phyloP scores from a whole-genome alignment of 176 grass and related monocot species.

The Aegilops speltoides region DNA sequence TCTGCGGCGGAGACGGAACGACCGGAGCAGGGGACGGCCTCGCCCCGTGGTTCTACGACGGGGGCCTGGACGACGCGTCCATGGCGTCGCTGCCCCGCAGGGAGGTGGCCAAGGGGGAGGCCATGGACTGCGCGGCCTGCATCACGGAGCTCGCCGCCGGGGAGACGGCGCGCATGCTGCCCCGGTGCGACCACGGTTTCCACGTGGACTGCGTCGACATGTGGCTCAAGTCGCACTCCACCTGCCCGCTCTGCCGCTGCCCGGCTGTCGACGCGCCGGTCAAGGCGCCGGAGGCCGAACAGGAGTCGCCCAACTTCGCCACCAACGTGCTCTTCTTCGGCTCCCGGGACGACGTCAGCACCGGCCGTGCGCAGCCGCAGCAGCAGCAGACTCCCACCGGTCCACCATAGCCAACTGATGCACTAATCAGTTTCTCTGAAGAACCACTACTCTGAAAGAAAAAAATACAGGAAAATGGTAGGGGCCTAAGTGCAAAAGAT shows the following conservation, averaged over 20 bases:
- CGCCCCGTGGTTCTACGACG: constrained; percentile 34
- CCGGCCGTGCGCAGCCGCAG: constrained; percentile 19
- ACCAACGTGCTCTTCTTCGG: constrained; percentile 84
- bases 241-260: constrained; percentile 83
- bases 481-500: too few species aligned
- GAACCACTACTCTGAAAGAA: too few species aligned
- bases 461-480: too few species aligned
- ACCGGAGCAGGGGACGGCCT: not conserved
- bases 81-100: constrained; percentile 46
- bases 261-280: constrained; percentile 54
- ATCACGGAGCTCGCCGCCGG: constrained; percentile 61
- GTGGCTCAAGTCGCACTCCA: constrained; percentile 81
- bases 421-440: too few species aligned
- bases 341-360: constrained; percentile 70
- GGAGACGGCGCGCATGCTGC: constrained; percentile 68
- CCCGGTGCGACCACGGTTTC: constrained; percentile 71
- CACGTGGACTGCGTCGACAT: constrained; percentile 83
- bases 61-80: constrained; percentile 57
- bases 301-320: constrained; percentile 58
- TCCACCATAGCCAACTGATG: too few species aligned
- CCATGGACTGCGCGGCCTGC: constrained; percentile 76
- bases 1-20: not conserved
- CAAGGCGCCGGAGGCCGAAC: constrained; percentile 43
- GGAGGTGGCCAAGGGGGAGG: constrained; percentile 37
- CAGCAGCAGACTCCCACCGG: not conserved